phyloP scores from a whole-genome alignment of 768 basidiomycete genomes.

The Serendipita sp. region DNA sequence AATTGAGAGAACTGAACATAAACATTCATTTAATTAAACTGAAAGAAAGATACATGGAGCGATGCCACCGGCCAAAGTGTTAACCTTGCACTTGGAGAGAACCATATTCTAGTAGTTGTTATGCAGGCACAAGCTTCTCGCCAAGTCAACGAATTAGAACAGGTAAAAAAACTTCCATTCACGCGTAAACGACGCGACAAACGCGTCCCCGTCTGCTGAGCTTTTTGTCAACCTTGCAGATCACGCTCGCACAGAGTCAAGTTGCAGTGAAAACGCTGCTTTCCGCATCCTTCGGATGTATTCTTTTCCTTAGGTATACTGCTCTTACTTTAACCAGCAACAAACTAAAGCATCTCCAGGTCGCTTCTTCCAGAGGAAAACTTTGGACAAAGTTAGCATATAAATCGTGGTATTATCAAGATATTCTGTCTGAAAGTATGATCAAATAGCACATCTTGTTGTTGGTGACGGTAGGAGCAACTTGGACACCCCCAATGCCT shows the following conservation, averaged over 20 bases:
- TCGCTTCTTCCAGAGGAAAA: conserved; percentile 58
- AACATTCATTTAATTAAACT: background rate
- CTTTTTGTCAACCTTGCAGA: background rate
- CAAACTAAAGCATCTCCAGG: background rate
- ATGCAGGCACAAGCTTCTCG: background rate
- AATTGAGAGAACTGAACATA: background rate
- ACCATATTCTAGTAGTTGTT: background rate
- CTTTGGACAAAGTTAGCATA: conserved; percentile 42
- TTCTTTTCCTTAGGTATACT: background rate
- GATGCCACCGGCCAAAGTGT: background rate
- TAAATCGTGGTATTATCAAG: background rate
- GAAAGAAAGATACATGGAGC: background rate
- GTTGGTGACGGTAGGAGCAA: conserved; percentile 27
- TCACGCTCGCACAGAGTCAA: background rate
- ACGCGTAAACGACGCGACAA: background rate
- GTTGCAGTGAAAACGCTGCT: conserved; percentile 3
- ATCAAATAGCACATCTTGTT: conserved; percentile 4
- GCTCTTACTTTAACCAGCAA: background rate
- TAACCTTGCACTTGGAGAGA: too few relatives aligned
- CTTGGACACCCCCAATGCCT: conserved; percentile 29
- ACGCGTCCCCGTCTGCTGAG: background rate
- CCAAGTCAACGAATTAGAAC: background rate
- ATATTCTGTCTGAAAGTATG: background rate
- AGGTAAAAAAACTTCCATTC: background rate
- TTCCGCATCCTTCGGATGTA: conserved; percentile 3